Conservation (phyloP, 2,329 filamentous ascomycete genomes). For the Curvularia sp. region DNA sequence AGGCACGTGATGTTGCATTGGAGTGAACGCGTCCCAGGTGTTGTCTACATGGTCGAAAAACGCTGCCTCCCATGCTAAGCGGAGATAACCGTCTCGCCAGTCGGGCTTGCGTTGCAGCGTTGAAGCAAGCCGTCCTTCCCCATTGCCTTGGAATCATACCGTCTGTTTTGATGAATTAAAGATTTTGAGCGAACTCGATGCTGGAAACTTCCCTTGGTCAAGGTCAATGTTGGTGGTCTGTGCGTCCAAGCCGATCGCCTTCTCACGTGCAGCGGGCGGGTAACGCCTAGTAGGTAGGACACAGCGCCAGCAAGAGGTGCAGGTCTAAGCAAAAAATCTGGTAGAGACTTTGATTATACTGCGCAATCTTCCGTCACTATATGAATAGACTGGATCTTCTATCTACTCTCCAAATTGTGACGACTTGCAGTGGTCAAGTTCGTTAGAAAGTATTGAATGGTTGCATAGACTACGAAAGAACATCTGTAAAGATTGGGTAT, state of each 20-base stretch:
- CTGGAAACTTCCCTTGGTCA: conserved; percentile 10
- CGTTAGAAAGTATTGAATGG: background rate
- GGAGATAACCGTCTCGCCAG: conserved; percentile 8
- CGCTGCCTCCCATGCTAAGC: conserved; percentile 14
- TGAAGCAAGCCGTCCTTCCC: conserved; percentile 12
- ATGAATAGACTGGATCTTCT: background rate
- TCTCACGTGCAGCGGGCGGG: conserved; percentile 10
- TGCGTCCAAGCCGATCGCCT: conserved; percentile 13
- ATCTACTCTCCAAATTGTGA: background rate
- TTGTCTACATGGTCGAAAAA: conserved; percentile 21
- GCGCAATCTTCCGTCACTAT: background rate
- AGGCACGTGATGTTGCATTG: conserved; percentile 28
- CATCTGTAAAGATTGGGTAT: conserved; percentile 12
- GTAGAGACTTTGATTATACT: background rate
- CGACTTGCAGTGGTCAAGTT: background rate
- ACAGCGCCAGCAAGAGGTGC: background rate
- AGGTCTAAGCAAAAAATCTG: background rate
- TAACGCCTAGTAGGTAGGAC: conserved; percentile 6
- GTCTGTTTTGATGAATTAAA: background rate
- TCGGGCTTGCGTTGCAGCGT: conserved; percentile 6
- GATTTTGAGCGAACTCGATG: background rate
- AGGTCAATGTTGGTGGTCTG: conserved; percentile 9
- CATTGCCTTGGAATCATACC: conserved; percentile 23
- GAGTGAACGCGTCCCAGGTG: conserved; percentile 18
- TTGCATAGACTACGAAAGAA: conserved; percentile 1